These are phyloP conservation scores for Priceomyces castillae DNA, from an alignment of 805 yeast genomes.

Conservation along the genomic window DNA sequence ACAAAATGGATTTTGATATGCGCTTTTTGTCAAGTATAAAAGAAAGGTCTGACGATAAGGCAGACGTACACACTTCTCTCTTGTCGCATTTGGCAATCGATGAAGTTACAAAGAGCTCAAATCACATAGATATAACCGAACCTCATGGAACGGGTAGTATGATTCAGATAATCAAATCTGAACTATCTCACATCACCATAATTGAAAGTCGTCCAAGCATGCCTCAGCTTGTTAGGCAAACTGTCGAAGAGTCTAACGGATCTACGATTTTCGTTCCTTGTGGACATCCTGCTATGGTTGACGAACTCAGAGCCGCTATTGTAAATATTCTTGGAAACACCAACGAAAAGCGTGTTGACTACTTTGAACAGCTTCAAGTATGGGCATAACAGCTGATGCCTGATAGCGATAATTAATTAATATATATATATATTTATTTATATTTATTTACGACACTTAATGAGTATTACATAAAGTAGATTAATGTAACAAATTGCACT, in stretches of 20 bases:
- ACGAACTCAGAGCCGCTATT: constrained; percentile 34
- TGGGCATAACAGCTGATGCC: constrained; percentile 50
- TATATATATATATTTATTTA: too few species aligned
- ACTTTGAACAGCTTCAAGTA: constrained; percentile 67
- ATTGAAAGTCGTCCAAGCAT: constrained; percentile 46
- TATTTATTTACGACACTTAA: too few species aligned
- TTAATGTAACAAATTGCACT: too few species aligned
- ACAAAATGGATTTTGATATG: constrained; percentile 6
- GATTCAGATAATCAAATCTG: constrained; percentile 1
- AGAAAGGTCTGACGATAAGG: constrained; percentile 27
- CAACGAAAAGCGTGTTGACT: constrained; percentile 52
- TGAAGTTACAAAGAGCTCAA: neutral
- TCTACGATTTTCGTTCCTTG: constrained; percentile 35
- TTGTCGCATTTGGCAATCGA: too few species aligned
- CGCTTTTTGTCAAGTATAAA: constrained; percentile 2
- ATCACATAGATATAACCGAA: neutral
- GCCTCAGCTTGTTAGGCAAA: constrained; percentile 28
- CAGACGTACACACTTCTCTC: neutral
- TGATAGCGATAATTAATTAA: too few species aligned
- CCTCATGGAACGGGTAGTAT: neutral
- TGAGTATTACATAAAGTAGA: too few species aligned
- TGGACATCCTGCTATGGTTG: constrained; percentile 34
- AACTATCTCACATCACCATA: constrained; percentile 27
- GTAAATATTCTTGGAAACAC: constrained; percentile 34
- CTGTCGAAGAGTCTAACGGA: constrained; percentile 31